Base-by-base conservation (phyloP, 2,329 filamentous ascomycete species). In the Aspergillus oerlinghausenensis region DNA sequence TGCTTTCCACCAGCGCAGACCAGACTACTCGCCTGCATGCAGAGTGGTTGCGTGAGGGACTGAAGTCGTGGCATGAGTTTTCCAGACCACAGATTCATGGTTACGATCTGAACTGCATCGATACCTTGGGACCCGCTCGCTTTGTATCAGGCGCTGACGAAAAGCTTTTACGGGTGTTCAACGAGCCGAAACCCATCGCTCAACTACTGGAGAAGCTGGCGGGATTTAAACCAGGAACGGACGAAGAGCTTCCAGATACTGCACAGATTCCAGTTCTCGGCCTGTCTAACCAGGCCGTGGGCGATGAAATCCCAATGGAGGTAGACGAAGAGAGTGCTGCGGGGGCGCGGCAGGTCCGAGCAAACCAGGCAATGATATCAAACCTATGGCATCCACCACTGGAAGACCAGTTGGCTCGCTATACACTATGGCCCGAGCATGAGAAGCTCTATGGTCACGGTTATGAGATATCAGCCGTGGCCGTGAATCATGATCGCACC, bases 381-480 rank as follows among this genome's bases (percentile, higher is more conserved):
- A 82, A 87, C 47, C 80, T 88, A 52, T 75, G 84, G 45, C 86
- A 89, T 62, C 92, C 94, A 10, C 93, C 94, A 0, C 82, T 91
- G 38, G 94, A 99, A 73, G 94, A 97, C 72, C 88, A 90, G 54
- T 84, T 99, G 2, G 88, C 92, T 25, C 86, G 92, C 8, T 87
- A 95, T 72, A 96, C 94, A 0, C 84, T 99, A 32, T 99, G 92
- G 92, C 94, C 94, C 3, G 94, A 99, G 71, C 85, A 85, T 6
- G 94, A 99, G 73, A 99, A 99, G 77, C 83, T 99, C 1, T 99
- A 99, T 75, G 94, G 94, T 1, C 94, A 99, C 75, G 94, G 94
- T 29, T 97, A 97, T 75, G 94, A 99, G 74, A 93, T 99, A 51
- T 96, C 91, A 1, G 89, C 90, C 40, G 84, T 96, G 17, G 89